Evolutionary conservation across 208 protist genomes (phyloP), one percentile per base, ranked within the genome.

Genomic region (Trypanosoma rangeli): DNA sequence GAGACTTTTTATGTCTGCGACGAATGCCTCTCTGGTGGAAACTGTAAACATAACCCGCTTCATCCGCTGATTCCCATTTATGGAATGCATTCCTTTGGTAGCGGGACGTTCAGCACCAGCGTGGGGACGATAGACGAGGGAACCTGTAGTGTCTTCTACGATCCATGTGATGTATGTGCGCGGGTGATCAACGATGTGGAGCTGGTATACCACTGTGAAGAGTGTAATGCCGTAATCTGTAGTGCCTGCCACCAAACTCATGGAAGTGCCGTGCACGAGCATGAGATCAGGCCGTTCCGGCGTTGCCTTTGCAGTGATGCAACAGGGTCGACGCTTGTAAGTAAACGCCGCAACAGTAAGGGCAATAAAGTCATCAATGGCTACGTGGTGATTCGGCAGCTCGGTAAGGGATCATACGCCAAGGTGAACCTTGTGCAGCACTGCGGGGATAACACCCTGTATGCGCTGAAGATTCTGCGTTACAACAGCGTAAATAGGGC

Each of bases 321-420:
- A 28, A 68, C 72, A 49, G 82, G 85, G 39, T 83, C 75, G 5
- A 48, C 75, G 1, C 49, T 90, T 31, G 53, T 84, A 35, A 88
- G 64, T 64, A 92, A 91, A 76, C 59, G 76, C 22, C 77, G 83
- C 33, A 89, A 74, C 52, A 83, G 67, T 22, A 85, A 89, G 24
- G 94, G 94, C 35, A 95, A 94, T 68, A 92, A 90, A 50, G 82
- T 93, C 33, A 94, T 97, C 42, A 97, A 97, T 69, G 87, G 96
- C 50, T 97, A 97, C 74, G 83, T 88, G 0, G 83, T 97, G 28
- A 75, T 97, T 18, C 74, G 79, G 24, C 67, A 85, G 20, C 79
- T 97, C 22, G 92, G 90, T n/a, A 81, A 73, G 15, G 92, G 92
- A 39, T 78, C 76, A 26, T 94, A 86, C 66, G 89, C 89, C 13